Evolutionary conservation across 2,329 filamentous ascomycete species (phyloP).

Genomic region (Colletotrichum tanaceti): DNA sequence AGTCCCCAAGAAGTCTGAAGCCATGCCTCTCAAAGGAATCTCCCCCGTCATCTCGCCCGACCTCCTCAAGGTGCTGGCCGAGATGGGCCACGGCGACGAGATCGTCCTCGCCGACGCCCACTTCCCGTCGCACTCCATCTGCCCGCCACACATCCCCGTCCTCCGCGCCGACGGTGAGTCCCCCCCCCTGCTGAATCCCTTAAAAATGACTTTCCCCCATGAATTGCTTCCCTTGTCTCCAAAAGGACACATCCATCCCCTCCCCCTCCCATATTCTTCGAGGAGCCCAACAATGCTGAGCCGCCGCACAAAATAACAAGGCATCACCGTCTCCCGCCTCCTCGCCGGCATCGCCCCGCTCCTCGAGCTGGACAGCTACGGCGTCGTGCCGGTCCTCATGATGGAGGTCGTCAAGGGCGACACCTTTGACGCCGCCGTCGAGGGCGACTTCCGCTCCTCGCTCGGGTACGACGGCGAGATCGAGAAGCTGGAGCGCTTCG

Average conservation of each 20-base stretch:
- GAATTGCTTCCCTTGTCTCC: too few relatives aligned
- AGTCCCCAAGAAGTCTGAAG: too few relatives aligned
- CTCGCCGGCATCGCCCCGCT: constrained; percentile 33
- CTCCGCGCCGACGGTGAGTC: constrained; percentile 32
- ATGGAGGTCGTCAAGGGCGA: constrained; percentile 39
- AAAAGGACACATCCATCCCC: too few relatives aligned
- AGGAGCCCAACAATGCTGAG: not conserved
- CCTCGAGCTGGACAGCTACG: constrained; percentile 37
- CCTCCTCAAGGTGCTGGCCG: constrained; percentile 39
- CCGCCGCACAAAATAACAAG: not conserved
- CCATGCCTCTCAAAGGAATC: constrained; percentile 36
- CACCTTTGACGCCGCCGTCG: constrained; percentile 34
- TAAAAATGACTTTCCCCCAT: not conserved
- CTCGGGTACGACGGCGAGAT: constrained; percentile 33
- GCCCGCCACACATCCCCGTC: constrained; percentile 35
- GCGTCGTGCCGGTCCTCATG: constrained; percentile 37
- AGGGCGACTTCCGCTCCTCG: constrained; percentile 28
- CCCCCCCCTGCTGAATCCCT: too few relatives aligned
- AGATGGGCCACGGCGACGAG: constrained; percentile 38
- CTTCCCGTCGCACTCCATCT: constrained; percentile 37
- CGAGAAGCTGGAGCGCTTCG: constrained; percentile 37
- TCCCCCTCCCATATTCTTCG: too few relatives aligned
- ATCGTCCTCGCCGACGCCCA: constrained; percentile 36
- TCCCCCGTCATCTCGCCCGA: constrained; percentile 37
- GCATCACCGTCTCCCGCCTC: constrained; percentile 36